Conservation (phyloP, 108 stramenopile genomes). For the Cyclotella baltica region DNA sequence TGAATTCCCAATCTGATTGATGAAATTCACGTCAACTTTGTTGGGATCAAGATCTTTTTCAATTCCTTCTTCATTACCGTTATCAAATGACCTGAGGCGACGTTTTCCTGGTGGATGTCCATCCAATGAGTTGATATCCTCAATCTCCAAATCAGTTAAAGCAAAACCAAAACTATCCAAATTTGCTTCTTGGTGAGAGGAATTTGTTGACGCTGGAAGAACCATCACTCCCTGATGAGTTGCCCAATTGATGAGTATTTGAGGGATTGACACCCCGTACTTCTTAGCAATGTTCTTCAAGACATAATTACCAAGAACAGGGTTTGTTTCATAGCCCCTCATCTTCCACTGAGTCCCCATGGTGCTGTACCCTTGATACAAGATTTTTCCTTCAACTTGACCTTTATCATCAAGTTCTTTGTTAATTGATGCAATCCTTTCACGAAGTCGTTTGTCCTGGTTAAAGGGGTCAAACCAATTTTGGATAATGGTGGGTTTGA, state of each 20-base stretch:
- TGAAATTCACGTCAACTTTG: conserved; percentile 41
- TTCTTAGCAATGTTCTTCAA: conserved; percentile 47
- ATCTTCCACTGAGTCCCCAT: conserved; percentile 63
- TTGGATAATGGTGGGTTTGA: conserved; percentile 59
- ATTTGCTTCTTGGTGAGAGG: conserved; percentile 49
- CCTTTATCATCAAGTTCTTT: conserved; percentile 26
- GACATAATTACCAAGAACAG: conserved; percentile 51
- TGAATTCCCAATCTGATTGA: conserved; percentile 28
- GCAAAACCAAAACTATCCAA: conserved; percentile 52
- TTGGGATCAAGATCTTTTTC: conserved; percentile 14
- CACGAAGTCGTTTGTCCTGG: conserved; percentile 49
- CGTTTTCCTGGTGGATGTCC: conserved; percentile 46
- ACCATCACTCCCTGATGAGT: conserved; percentile 61
- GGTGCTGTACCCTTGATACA: conserved; percentile 64
- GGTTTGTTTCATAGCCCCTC: conserved; percentile 50
- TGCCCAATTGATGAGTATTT: conserved; percentile 69
- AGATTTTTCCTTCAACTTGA: conserved; percentile 31
- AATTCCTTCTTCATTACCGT: conserved; percentile 16
- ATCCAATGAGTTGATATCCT: conserved; percentile 52
- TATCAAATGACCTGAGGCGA: not conserved
- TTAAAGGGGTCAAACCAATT: conserved; percentile 74
- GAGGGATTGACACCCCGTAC: conserved; percentile 49
- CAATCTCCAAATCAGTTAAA: conserved; percentile 52
- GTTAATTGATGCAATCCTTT: conserved; percentile 33
- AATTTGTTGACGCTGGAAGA: conserved; percentile 59